A percentile compares a stretch with the other conserved stretches of the same genome.
These are phyloP conservation scores for Fraxinus greggii DNA, from an alignment of 305 asterid genomes.

Conservation along the genomic window DNA sequence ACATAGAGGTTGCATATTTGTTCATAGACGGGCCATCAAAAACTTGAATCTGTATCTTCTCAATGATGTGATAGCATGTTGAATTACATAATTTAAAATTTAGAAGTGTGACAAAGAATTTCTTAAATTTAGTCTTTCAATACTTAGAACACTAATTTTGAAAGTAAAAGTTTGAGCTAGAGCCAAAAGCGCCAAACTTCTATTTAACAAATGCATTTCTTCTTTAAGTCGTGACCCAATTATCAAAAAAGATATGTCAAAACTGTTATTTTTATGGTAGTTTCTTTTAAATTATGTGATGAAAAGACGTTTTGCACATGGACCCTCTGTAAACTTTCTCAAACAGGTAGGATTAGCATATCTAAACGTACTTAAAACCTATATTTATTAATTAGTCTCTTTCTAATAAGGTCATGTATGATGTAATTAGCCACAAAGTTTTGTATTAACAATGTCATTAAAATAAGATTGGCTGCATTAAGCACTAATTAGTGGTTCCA, in stretches of 20 bases:
- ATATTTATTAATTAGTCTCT: background rate
- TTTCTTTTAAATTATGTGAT: background rate
- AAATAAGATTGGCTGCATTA: background rate
- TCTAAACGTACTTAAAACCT: background rate
- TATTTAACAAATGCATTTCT: too few relatives aligned
- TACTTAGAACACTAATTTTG: background rate
- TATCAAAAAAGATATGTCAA: too few relatives aligned
- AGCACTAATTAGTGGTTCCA: background rate
- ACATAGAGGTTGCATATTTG: background rate
- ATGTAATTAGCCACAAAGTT: background rate
- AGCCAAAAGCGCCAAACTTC: background rate
- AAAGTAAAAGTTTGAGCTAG: background rate
- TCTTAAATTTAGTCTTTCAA: background rate
- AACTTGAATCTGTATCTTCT: background rate
- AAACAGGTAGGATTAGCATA: background rate
- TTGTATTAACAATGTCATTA: background rate
- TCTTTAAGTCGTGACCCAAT: background rate
- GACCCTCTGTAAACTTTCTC: background rate
- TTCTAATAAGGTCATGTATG: constrained; percentile 18
- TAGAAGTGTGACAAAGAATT: background rate
- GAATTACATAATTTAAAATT: background rate
- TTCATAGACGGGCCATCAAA: background rate
- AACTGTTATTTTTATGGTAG: too few relatives aligned
- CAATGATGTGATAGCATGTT: background rate
- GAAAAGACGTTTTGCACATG: background rate